Evolutionary conservation across 208 protist genomes (phyloP).

Genomic region (Wallacemonas sp.): DNA sequence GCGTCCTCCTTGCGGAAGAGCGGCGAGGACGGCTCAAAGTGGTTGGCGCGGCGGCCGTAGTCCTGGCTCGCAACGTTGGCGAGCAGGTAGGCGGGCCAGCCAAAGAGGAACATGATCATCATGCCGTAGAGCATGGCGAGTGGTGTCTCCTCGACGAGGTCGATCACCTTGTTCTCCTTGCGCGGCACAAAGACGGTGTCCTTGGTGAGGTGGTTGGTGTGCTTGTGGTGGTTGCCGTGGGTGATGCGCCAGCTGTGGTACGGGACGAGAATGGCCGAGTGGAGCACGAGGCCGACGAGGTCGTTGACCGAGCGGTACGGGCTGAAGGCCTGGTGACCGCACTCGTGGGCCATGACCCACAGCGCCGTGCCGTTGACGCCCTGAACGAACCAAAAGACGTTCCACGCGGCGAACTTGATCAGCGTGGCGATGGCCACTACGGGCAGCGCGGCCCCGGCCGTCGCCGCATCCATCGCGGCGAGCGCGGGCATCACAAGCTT

Average conservation of each 20-base stretch:
- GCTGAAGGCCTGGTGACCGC: constrained; percentile 93
- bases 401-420: constrained; percentile 55
- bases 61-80: constrained; percentile 76
- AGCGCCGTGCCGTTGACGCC: constrained; percentile 86
- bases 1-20: constrained; percentile 81
- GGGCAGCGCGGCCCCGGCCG: constrained; percentile 14
- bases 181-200: constrained; percentile 87
- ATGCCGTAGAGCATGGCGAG: constrained; percentile 49
- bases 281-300: constrained; percentile 84
- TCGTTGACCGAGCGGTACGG: constrained; percentile 80
- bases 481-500: constrained; percentile 38
- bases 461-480: constrained; percentile 18
- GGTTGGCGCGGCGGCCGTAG: constrained; percentile 67
- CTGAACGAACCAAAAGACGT: constrained; percentile 81
- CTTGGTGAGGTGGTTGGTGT: constrained; percentile 94
- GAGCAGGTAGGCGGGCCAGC: constrained; percentile 91
- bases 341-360: constrained; percentile 96
- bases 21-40: constrained; percentile 84
- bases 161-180: constrained; percentile 59
- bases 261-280: constrained; percentile 89
- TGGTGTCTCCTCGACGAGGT: constrained; percentile 73
- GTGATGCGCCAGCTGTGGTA: constrained; percentile 94
- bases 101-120: constrained; percentile 78
- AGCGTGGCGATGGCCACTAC: constrained; percentile 20
- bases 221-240: constrained; percentile 93